Percentiles rank a stretch among this genome's conserved stretches.
Conservation (phyloP, 495 filamentous ascomycete genomes). For the Trichoderma asperelloides region DNA sequence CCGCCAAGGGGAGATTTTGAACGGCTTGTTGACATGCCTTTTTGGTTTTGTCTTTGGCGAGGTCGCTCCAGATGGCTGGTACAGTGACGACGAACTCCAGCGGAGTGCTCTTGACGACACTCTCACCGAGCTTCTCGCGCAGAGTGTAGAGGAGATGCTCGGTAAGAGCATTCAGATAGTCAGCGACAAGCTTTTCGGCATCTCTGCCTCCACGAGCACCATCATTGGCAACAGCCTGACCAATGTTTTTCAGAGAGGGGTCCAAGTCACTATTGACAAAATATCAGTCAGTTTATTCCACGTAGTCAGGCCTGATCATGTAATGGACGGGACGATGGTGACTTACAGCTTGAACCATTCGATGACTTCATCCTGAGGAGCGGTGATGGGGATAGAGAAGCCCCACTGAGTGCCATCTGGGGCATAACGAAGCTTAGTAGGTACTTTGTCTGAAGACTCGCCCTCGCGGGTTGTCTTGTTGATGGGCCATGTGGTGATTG, state of each 20-base stretch:
- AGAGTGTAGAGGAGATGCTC: slow-evolving; percentile 32
- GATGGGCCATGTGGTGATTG: slow-evolving; percentile 35
- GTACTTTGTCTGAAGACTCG: slow-evolving; percentile 37
- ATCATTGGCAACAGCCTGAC: slow-evolving; percentile 24
- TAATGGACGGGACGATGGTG: neutral
- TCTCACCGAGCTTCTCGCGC: slow-evolving; percentile 26
- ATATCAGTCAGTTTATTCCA: neutral
- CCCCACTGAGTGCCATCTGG: slow-evolving; percentile 37
- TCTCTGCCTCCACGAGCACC: slow-evolving; percentile 22
- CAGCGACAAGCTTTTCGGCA: slow-evolving; percentile 26
- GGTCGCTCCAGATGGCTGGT: slow-evolving; percentile 48
- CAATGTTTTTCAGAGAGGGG: slow-evolving; percentile 18
- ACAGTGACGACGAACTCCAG: slow-evolving; percentile 45
- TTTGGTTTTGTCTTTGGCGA: slow-evolving; percentile 38
- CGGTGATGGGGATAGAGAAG: slow-evolving; percentile 34
- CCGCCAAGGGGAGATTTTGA: slow-evolving; percentile 14
- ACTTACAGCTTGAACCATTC: slow-evolving; percentile 50
- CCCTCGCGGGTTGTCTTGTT: slow-evolving; percentile 31
- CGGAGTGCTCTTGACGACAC: slow-evolving; percentile 28
- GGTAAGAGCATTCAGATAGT: slow-evolving; percentile 38
- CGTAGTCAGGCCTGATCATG: slow-evolving; percentile 11
- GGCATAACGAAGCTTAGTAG: slow-evolving; percentile 36
- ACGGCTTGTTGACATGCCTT: slow-evolving; percentile 34
- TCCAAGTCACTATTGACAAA: slow-evolving; percentile 17
- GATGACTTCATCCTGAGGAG: slow-evolving; percentile 27